Evolutionary conservation across 2,329 filamentous ascomycete species (phyloP), one percentile per base, ranked within the genome.

Genomic region (Fusarium oligoseptatum): DNA sequence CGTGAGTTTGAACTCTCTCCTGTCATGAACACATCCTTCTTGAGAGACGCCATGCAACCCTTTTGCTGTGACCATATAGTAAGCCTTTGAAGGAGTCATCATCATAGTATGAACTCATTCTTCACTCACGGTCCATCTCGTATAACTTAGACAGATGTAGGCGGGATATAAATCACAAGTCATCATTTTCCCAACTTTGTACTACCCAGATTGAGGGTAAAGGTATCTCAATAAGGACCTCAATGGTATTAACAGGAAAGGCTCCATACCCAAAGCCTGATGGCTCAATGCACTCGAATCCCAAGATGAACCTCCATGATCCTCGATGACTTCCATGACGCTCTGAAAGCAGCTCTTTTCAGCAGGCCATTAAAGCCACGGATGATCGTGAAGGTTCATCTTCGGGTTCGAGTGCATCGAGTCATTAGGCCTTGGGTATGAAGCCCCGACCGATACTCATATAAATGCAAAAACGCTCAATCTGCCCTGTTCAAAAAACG

Each of bases 401-500:
- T 34, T 34, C 11, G 10, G 32, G 11, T 34, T 34, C 11, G 32
- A 34, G 32, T 12, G 10, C 32, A 34, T 12, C 11, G 3, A 34
- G 32, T 12, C 32, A 34, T 34, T 11, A 12, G 32, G 32, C 32
- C 11, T 34, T 34, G 32, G 32, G 11, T 34, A 34, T 34, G 32
- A 34, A 34, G 32, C 32, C 32, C 11, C 11, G 9, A 27, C 20
- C 12, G 9, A 27, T n/a, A 32, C 10, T 32, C 48, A 52, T 32
- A 12, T 32, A 32, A 32, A 52, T 32, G 48, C 64, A 55, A 64
- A 64, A 43, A 55, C 56, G 66, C 65, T 66, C 60, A 73, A 73
- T 67, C 63, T 75, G 62, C 48, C 66, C 56, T 34, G n/a, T 65
- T 56, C n/a, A 24, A 57, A 43, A 45, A 72, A 67, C 56, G 60